phyloP scores from a whole-genome alignment of 352 stramenopile species.

The Globisporangium emineosum region DNA sequence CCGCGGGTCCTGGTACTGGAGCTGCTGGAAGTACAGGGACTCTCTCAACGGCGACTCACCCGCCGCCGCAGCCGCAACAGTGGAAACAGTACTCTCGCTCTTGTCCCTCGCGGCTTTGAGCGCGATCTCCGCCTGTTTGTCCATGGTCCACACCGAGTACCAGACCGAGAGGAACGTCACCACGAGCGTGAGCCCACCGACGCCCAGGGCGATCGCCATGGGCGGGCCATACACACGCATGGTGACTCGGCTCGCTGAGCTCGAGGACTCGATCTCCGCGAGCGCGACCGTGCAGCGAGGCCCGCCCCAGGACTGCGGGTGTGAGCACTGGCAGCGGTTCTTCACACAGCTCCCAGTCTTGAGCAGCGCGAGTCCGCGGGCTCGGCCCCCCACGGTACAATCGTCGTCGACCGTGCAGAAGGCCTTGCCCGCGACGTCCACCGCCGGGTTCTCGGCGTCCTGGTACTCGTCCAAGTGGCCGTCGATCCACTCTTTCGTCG shows the following conservation, averaged over 20 bases:
- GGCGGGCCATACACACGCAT: conserved; percentile 36
- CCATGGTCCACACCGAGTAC: conserved; percentile 16
- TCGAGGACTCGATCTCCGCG: conserved; percentile 28
- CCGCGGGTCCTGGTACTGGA: neutral
- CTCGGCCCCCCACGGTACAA: conserved; percentile 28
- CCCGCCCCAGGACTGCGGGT: conserved; percentile 46
- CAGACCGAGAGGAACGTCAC: conserved; percentile 25
- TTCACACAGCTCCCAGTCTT: conserved; percentile 56
- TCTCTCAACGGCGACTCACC: neutral
- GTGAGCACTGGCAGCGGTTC: conserved; percentile 45
- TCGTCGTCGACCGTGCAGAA: conserved; percentile 28
- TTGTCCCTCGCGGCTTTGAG: conserved; percentile 20
- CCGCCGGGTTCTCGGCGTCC: conserved; percentile 23
- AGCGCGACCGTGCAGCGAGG: conserved; percentile 42
- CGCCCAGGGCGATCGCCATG: conserved; percentile 32
- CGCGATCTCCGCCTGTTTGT: conserved; percentile 16
- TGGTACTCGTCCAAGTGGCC: conserved; percentile 30
- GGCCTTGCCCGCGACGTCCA: conserved; percentile 22
- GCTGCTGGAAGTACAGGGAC: conserved; percentile 1
- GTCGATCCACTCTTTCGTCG: conserved; percentile 33
- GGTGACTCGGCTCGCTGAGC: conserved; percentile 17
- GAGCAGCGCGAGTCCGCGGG: conserved; percentile 10
- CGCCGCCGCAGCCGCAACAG: neutral
- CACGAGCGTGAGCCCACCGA: conserved; percentile 30
- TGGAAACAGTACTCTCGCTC: neutral